These are phyloP conservation scores for Talaromyces funiculosus DNA, from an alignment of 2,329 filamentous ascomycete species.

Conservation along the genomic window DNA sequence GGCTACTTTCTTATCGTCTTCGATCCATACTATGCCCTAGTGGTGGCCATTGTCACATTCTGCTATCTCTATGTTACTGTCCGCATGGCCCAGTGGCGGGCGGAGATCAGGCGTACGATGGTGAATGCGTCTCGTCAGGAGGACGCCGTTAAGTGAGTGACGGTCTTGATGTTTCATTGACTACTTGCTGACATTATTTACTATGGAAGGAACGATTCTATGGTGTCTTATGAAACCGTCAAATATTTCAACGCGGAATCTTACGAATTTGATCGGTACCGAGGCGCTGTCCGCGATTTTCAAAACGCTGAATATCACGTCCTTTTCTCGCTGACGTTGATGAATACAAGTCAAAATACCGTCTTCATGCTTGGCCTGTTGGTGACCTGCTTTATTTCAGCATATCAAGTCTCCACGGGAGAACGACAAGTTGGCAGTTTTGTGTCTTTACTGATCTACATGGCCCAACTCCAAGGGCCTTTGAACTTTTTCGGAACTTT, in stretches of 20 bases:
- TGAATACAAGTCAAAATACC: slow-evolving; percentile 75
- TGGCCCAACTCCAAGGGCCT: slow-evolving; percentile 72
- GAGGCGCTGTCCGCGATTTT: slow-evolving; percentile 63
- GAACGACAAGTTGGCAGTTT: slow-evolving; percentile 64
- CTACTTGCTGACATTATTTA: neutral
- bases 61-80: slow-evolving; percentile 96
- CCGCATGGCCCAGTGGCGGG: slow-evolving; percentile 87
- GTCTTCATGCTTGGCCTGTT: slow-evolving; percentile 75
- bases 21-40: slow-evolving; percentile 83
- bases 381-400: slow-evolving; percentile 65
- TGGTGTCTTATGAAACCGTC: slow-evolving; percentile 95
- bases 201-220: slow-evolving; percentile 70
- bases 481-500: slow-evolving; percentile 90
- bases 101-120: slow-evolving; percentile 86
- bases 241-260: slow-evolving; percentile 84
- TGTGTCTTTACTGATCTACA: slow-evolving; percentile 67
- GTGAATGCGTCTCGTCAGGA: slow-evolving; percentile 92
- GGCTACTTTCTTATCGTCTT: slow-evolving; percentile 72
- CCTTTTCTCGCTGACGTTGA: slow-evolving; percentile 67
- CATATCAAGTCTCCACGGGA: slow-evolving; percentile 68
- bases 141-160: slow-evolving; percentile 77
- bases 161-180: neutral
- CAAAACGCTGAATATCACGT: slow-evolving; percentile 72
- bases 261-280: slow-evolving; percentile 71
- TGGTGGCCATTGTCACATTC: slow-evolving; percentile 85